A percentile compares a stretch with the other conserved stretches of the same genome.
Evolutionary conservation across 2,329 filamentous ascomycete species (phyloP).

Genomic region (Pseudogymnoascus sp.): DNA sequence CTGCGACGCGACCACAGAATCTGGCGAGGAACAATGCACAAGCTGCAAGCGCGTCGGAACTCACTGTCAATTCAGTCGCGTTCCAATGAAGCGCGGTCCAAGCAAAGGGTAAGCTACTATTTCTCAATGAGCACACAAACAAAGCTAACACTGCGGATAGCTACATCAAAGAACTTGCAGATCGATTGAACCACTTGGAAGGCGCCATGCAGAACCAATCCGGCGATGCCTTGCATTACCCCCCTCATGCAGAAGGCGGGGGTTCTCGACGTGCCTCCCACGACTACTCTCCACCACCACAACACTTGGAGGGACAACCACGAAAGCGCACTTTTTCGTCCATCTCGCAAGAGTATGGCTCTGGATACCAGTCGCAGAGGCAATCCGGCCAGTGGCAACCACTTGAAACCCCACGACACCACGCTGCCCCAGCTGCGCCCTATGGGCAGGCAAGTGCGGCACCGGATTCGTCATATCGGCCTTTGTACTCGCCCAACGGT

Average conservation of each 20-base stretch:
- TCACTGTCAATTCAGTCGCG: conserved; percentile 75
- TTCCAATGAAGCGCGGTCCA: conserved; percentile 80
- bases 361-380: conserved; percentile 30
- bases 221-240: conserved; percentile 38
- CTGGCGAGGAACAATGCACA: conserved; percentile 65
- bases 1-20: conserved; percentile 73
- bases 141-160: conserved; percentile 33
- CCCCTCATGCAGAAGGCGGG: conserved; percentile 30
- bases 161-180: conserved; percentile 87
- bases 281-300: conserved; percentile 44
- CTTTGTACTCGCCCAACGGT: conserved; percentile 27
- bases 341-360: conserved; percentile 38
- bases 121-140: conserved; percentile 13
- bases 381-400: conserved; percentile 19
- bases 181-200: conserved; percentile 74
- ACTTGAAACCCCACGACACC: conserved; percentile 20
- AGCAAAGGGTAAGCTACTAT: conserved; percentile 63
- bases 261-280: conserved; percentile 38
- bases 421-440: conserved; percentile 14
- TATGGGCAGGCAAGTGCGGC: conserved; percentile 1
- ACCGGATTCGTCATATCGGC: conserved; percentile 14
- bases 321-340: conserved; percentile 41
- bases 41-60: conserved; percentile 72
- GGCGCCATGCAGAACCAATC: conserved; percentile 55
- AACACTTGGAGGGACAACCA: conserved; percentile 29